A percentile compares a stretch with the other conserved stretches of the same genome.
phyloP scores from a whole-genome alignment of 139 green algal species.

The Chlamydomonas applanata region DNA sequence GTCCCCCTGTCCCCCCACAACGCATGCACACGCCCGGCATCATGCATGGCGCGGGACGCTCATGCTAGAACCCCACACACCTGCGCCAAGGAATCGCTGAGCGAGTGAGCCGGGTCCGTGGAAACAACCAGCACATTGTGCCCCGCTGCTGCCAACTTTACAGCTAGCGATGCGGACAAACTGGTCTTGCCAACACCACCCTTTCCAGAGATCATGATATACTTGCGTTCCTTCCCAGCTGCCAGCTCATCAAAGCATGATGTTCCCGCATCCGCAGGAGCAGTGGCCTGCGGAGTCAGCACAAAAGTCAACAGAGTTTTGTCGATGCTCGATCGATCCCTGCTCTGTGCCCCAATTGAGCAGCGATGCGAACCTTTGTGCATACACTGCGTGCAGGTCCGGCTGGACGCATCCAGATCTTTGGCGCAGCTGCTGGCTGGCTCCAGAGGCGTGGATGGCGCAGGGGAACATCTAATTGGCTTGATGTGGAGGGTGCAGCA shows the following conservation, averaged over 20 bases:
- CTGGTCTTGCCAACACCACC: constrained; percentile 98
- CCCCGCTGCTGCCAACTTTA: constrained; percentile 81
- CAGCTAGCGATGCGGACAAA: constrained; percentile 85
- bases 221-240: constrained; percentile 71
- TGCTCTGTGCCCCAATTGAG: too few species aligned
- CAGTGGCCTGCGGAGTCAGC: not conserved
- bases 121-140: constrained; percentile 94
- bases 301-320: not conserved
- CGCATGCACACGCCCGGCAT: too few species aligned
- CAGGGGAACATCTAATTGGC: too few species aligned
- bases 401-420: too few species aligned
- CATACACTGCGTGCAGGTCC: too few species aligned
- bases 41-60: too few species aligned
- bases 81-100: constrained; percentile 93
- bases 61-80: constrained; percentile 24
- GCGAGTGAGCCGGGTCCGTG: constrained; percentile 95
- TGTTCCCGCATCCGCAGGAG: not conserved
- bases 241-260: constrained; percentile 65
- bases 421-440: too few species aligned
- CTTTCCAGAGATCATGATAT: constrained; percentile 90
- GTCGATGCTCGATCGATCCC: too few species aligned
- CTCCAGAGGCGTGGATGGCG: too few species aligned
- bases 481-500: too few species aligned
- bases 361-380: too few species aligned
- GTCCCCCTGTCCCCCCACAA: too few species aligned